Evolutionary conservation across 2,329 filamentous ascomycete species (phyloP).

Genomic region (Cylindrodendrum hubeiense): DNA sequence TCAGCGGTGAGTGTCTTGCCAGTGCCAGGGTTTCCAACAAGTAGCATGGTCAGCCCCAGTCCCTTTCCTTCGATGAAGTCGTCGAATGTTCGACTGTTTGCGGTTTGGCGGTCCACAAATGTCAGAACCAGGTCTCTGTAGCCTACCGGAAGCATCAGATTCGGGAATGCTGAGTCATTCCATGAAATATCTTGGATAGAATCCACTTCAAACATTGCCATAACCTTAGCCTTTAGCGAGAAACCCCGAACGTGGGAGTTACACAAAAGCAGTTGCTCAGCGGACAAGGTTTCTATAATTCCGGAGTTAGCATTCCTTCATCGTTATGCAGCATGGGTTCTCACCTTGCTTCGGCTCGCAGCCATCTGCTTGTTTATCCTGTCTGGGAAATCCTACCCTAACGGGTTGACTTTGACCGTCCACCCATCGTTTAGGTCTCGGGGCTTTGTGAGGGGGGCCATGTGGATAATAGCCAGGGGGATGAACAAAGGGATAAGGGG

Average conservation of each 20-base stretch:
- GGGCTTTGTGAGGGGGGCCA: neutral
- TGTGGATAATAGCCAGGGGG: too few relatives aligned
- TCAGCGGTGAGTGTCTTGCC: constrained; percentile 59
- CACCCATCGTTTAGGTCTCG: neutral
- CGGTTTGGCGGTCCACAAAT: constrained; percentile 55
- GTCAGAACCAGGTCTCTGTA: constrained; percentile 56
- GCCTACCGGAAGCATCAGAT: constrained; percentile 57
- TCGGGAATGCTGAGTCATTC: constrained; percentile 58
- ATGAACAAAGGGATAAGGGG: too few relatives aligned
- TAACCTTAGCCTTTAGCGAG: constrained; percentile 39
- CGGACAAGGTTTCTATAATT: neutral
- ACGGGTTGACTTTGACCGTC: neutral
- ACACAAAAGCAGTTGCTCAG: constrained; percentile 3
- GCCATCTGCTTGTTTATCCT: neutral
- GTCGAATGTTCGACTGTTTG: constrained; percentile 53
- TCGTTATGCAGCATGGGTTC: neutral
- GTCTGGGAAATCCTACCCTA: neutral
- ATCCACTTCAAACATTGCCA: constrained; percentile 54
- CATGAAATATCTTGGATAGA: constrained; percentile 55
- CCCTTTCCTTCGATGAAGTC: constrained; percentile 61
- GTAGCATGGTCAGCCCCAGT: constrained; percentile 56
- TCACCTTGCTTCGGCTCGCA: neutral
- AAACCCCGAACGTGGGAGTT: constrained; percentile 46
- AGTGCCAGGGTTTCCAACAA: constrained; percentile 56
- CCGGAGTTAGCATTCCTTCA: neutral